Percentiles rank a stretch among this genome's conserved stretches.
phyloP scores from a whole-genome alignment of 208 protist species.

The Acanthamoeba quina region DNA sequence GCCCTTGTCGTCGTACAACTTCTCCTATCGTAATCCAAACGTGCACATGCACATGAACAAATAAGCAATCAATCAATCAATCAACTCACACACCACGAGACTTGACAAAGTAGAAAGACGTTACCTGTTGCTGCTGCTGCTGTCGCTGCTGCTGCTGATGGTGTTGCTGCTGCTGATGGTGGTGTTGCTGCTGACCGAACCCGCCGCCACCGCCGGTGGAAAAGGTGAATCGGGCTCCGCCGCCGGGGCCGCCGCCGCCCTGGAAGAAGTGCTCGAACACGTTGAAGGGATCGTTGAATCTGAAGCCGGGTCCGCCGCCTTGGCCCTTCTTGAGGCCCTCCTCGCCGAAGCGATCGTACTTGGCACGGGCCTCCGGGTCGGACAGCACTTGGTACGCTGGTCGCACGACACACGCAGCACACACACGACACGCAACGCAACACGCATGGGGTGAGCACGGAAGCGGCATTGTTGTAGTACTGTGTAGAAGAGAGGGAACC shows the following conservation, averaged over 20 bases:
- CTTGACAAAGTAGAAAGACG: no score
- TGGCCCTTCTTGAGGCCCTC: conserved; percentile 88
- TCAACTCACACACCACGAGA: no score
- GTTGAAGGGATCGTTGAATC: conserved; percentile 70
- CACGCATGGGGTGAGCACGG: no score
- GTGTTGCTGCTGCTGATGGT: neutral
- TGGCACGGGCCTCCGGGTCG: conserved; percentile 83
- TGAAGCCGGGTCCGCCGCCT: conserved; percentile 79
- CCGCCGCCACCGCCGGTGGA: conserved; percentile 12
- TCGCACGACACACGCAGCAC: neutral
- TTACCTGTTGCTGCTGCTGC: no score
- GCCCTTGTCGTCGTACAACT: conserved; percentile 54
- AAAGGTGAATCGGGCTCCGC: conserved; percentile 35
- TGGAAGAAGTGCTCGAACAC: conserved; percentile 65
- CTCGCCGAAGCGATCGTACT: conserved; percentile 88
- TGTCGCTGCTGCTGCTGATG: neutral
- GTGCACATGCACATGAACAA: neutral
- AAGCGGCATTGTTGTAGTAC: no score
- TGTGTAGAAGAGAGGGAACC: neutral
- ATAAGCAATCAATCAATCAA: no score
- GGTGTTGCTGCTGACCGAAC: conserved; percentile 31
- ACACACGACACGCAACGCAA: no score
- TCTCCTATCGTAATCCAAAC: neutral
- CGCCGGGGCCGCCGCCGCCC: neutral
- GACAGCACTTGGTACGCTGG: conserved; percentile 88